Conservation (phyloP, 2,329 filamentous ascomycete genomes). For the Cyphellophora attinorum region DNA sequence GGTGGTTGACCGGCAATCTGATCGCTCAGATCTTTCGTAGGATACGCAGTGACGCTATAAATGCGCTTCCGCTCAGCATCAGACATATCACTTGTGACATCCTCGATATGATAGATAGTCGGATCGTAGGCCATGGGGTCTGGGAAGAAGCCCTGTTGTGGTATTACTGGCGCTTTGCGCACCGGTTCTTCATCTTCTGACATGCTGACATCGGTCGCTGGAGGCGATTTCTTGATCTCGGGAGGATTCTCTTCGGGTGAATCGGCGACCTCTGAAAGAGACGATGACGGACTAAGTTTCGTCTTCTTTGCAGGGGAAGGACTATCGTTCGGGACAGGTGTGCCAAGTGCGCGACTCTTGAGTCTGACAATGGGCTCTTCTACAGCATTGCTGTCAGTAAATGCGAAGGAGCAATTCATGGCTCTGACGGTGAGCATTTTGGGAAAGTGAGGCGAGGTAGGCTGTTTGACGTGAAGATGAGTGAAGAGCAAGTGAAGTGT, state of each 20-base stretch:
- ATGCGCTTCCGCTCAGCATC: slow-evolving; percentile 81
- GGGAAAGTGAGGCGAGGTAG: too few species aligned
- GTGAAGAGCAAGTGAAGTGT: slow-evolving; percentile 1
- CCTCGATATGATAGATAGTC: slow-evolving; percentile 85
- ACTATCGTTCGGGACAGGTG: slow-evolving; percentile 15
- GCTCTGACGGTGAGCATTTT: too few species aligned
- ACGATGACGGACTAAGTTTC: slow-evolving; percentile 20
- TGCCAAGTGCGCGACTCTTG: slow-evolving; percentile 10
- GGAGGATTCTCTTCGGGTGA: slow-evolving; percentile 28
- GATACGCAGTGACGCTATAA: slow-evolving; percentile 78
- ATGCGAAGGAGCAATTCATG: too few species aligned
- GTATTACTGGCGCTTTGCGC: slow-evolving; percentile 53
- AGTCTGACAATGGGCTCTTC: slow-evolving; percentile 13
- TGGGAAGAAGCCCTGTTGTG: slow-evolving; percentile 81
- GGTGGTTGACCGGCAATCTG: slow-evolving; percentile 82
- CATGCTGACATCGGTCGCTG: slow-evolving; percentile 54
- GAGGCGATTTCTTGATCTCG: slow-evolving; percentile 51
- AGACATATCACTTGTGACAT: slow-evolving; percentile 63
- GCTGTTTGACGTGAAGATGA: too few species aligned
- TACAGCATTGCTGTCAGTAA: slow-evolving; percentile 5
- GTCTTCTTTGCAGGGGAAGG: slow-evolving; percentile 20
- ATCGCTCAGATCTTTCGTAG: slow-evolving; percentile 68
- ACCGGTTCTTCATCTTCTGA: slow-evolving; percentile 35
- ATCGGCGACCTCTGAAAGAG: slow-evolving; percentile 19
- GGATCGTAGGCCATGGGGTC: slow-evolving; percentile 85